A percentile compares a stretch with the other conserved stretches of the same genome.
Evolutionary conservation across 2,329 filamentous ascomycete species (phyloP).

Genomic region (Teratosphaeria nubilosa): DNA sequence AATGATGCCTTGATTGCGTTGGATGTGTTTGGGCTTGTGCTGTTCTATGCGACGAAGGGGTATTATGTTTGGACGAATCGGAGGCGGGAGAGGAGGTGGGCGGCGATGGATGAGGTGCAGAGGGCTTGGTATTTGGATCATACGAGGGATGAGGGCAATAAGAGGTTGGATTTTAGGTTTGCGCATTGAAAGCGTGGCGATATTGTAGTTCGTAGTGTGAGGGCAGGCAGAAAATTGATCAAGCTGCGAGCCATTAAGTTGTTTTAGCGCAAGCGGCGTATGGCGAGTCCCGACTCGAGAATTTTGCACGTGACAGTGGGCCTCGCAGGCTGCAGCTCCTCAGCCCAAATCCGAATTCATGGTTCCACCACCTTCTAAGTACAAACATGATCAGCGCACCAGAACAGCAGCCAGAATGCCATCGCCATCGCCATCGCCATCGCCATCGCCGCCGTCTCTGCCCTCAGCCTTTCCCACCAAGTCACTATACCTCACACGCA

Average conservation of each 20-base stretch:
- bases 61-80: slow-evolving; percentile 36
- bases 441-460: neutral
- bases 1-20: slow-evolving; percentile 46
- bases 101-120: slow-evolving; percentile 38
- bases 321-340: neutral
- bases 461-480: neutral
- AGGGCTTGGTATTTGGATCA: slow-evolving; percentile 38
- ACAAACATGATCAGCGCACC: neutral
- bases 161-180: slow-evolving; percentile 31
- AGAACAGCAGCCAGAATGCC: neutral
- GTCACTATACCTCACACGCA: neutral
- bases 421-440: neutral
- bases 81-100: slow-evolving; percentile 30
- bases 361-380: neutral
- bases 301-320: neutral
- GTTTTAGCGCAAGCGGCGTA: neutral
- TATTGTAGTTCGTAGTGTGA: neutral
- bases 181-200: slow-evolving; percentile 12
- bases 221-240: neutral
- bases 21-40: slow-evolving; percentile 38
- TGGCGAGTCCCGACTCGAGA: neutral
- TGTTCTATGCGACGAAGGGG: slow-evolving; percentile 42
- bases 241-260: neutral
- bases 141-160: slow-evolving; percentile 29
- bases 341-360: neutral